Percentiles rank a stretch among this genome's conserved stretches.
phyloP scores from a whole-genome alignment of 2,329 filamentous ascomycete genomes.

The Aspergillus sp. region DNA sequence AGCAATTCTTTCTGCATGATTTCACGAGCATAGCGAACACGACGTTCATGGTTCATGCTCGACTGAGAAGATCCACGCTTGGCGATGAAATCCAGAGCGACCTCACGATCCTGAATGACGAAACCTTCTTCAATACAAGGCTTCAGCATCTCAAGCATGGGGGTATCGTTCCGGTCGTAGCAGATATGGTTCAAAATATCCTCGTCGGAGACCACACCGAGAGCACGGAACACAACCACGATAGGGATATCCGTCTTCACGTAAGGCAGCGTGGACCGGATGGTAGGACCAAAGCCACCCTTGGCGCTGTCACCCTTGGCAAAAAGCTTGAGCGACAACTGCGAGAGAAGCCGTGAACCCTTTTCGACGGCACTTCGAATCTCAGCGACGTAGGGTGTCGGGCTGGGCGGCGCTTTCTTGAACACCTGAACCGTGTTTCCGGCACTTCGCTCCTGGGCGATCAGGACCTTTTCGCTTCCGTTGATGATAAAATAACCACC shows the following conservation, averaged over 20 bases:
- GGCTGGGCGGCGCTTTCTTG: conserved; percentile 91
- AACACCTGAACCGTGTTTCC: conserved; percentile 99
- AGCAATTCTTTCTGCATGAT: conserved; percentile 96
- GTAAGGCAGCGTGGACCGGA: conserved; percentile 88
- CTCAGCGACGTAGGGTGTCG: conserved; percentile 90
- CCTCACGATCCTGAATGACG: conserved; percentile 91
- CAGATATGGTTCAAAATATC: conserved; percentile 98
- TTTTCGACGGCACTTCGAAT: conserved; percentile 96
- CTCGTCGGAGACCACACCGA: conserved; percentile 95
- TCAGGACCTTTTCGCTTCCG: conserved; percentile 96
- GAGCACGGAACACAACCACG: conserved; percentile 89
- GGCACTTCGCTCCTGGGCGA: conserved; percentile 94
- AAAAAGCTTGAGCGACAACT: conserved; percentile 85
- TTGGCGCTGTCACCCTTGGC: conserved; percentile 79
- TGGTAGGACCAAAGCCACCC: conserved; percentile 79
- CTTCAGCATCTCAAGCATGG: conserved; percentile 96
- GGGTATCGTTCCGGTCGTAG: conserved; percentile 90
- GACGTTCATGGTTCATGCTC: conserved; percentile 76
- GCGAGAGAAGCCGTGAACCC: conserved; percentile 90
- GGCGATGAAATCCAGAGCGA: conserved; percentile 92
- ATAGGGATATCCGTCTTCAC: conserved; percentile 93
- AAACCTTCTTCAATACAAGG: conserved; percentile 97
- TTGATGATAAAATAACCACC: conserved; percentile 99
- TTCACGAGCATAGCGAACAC: conserved; percentile 87
- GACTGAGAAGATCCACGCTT: conserved; percentile 76